Evolutionary conservation across 169 alveolate species (phyloP).

Genomic region (Eimeria necatrix): DNA sequence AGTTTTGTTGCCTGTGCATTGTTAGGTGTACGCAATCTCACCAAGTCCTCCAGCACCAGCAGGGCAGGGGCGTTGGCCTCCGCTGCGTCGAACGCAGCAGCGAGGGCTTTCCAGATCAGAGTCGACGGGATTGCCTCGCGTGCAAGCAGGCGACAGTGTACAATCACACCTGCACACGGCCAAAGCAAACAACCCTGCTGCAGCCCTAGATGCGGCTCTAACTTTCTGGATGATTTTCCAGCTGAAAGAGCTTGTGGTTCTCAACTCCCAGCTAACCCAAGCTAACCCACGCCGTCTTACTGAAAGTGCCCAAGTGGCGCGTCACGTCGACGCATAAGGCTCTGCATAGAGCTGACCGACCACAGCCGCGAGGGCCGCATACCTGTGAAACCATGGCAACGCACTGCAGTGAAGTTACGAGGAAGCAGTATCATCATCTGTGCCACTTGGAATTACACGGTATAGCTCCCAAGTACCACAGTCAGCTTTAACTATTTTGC

Average conservation of each 20-base stretch:
- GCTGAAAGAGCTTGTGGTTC: too few species aligned
- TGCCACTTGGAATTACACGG: too few species aligned
- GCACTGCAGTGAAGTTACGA: background rate
- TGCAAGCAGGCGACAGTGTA: constrained; percentile 68
- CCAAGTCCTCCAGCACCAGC: constrained; percentile 72
- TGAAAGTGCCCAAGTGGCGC: constrained; percentile 47
- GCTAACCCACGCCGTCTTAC: background rate
- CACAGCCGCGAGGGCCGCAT: constrained; percentile 73
- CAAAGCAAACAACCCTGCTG: background rate
- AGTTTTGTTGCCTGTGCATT: background rate
- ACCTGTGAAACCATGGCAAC: constrained; percentile 14
- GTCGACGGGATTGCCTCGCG: constrained; percentile 38
- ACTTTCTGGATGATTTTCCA: too few species aligned
- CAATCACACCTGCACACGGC: constrained; percentile 26
- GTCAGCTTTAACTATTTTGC: too few species aligned
- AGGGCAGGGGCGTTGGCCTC: constrained; percentile 56
- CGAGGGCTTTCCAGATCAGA: background rate
- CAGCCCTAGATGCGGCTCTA: too few species aligned
- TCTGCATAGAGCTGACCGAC: constrained; percentile 65
- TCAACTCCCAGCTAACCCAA: too few species aligned
- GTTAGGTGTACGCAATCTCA: background rate
- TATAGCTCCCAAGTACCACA: too few species aligned
- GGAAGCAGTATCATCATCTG: background rate
- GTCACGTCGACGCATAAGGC: constrained; percentile 63
- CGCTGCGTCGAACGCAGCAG: constrained; percentile 46